These are phyloP conservation scores for Stereocaulon alpinum DNA, from an alignment of 495 filamentous ascomycete species.

Conservation along the genomic window DNA sequence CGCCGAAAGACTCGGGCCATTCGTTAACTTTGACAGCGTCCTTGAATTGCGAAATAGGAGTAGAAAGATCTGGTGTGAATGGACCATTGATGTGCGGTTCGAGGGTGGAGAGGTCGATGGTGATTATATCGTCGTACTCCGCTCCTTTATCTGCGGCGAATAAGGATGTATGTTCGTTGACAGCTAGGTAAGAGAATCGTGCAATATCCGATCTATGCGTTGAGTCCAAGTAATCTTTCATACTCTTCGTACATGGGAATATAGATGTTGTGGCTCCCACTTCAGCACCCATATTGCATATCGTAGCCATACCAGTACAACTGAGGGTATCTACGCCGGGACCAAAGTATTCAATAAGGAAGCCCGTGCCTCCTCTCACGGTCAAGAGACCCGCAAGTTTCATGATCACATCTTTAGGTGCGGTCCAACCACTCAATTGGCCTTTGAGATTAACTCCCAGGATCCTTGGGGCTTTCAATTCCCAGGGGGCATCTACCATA, in stretches of 20 bases:
- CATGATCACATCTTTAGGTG: constrained; percentile 91
- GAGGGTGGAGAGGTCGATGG: constrained; percentile 80
- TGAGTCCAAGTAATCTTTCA: constrained; percentile 67
- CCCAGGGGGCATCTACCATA: constrained; percentile 92
- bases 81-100: constrained; percentile 98
- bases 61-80: constrained; percentile 90
- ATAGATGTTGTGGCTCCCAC: constrained; percentile 94
- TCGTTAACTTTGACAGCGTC: constrained; percentile 69
- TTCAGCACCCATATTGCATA: constrained; percentile 88
- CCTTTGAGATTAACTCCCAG: constrained; percentile 81
- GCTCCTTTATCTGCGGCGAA: constrained; percentile 69
- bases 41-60: constrained; percentile 79
- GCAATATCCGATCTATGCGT: constrained; percentile 72
- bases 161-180: constrained; percentile 18
- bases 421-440: constrained; percentile 76
- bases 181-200: constrained; percentile 33
- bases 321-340: constrained; percentile 82
- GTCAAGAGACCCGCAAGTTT: constrained; percentile 82
- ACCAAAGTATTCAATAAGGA: constrained; percentile 86
- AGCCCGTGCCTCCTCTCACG: constrained; percentile 89
- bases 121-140: constrained; percentile 80
- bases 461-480: constrained; percentile 85
- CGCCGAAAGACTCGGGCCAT: constrained; percentile 85
- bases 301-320: constrained; percentile 86
- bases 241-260: constrained; percentile 69